Evolutionary conservation across 441 rosid species (phyloP).

Genomic region (Melastoma candidum): DNA sequence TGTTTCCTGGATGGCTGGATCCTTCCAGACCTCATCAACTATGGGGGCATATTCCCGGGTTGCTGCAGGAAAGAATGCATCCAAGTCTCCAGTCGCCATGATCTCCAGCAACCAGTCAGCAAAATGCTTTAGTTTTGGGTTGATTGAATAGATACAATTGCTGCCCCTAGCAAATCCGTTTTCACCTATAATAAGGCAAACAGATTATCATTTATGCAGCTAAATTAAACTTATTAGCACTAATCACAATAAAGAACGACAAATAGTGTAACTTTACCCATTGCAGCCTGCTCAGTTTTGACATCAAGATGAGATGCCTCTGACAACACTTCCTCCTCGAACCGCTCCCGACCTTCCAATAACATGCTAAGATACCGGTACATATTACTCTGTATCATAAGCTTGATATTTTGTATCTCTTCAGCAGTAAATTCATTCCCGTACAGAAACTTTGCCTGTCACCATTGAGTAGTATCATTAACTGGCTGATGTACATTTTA

Average conservation of each 20-base stretch:
- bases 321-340: conserved; percentile 71
- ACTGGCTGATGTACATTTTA: too few relatives aligned
- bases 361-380: conserved; percentile 90
- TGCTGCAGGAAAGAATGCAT: conserved; percentile 99
- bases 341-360: conserved; percentile 98
- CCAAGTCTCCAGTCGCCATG: conserved; percentile 97
- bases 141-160: conserved; percentile 66
- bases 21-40: conserved; percentile 98
- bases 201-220: background rate
- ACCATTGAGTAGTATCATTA: background rate
- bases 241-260: conserved; percentile 24
- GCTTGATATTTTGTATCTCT: conserved; percentile 85
- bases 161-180: conserved; percentile 27
- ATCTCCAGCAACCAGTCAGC: conserved; percentile 99
- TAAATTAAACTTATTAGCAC: background rate
- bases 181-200: conserved; percentile 45
- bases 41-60: conserved; percentile 97
- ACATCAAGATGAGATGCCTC: conserved; percentile 21
- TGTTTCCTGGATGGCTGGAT: conserved; percentile 91
- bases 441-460: conserved; percentile 92
- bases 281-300: conserved; percentile 27
- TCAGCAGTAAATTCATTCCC: conserved; percentile 76
- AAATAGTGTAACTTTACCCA: conserved; percentile 40
- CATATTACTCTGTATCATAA: conserved; percentile 99
- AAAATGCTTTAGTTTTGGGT: conserved; percentile 91